A percentile compares a stretch with the other conserved stretches of the same genome.
Conservation (phyloP, 2,329 filamentous ascomycete species). For the Bertia moriformis region DNA sequence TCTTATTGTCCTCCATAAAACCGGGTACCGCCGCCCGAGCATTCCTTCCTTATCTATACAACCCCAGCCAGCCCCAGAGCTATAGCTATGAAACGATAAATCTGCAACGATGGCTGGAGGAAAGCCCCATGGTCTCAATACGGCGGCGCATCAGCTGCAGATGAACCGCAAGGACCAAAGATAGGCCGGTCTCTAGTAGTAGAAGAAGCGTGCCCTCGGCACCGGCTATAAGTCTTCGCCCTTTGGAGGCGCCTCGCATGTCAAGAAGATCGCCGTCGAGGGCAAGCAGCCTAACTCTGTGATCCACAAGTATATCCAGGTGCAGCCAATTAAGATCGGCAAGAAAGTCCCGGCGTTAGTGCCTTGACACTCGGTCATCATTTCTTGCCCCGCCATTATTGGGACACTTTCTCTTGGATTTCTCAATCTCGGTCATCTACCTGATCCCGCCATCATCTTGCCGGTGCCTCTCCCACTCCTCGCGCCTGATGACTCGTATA, state of each 20-base stretch:
- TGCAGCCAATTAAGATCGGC: conserved; percentile 99
- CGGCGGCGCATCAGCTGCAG: conserved; percentile 96
- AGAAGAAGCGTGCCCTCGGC: conserved; percentile 99
- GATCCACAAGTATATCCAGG: conserved; percentile 98
- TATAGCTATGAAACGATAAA: too few species aligned
- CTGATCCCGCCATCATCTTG: too few species aligned
- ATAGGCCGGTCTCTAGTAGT: conserved; percentile 95
- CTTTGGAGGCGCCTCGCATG: conserved; percentile 98
- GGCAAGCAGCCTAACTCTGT: conserved; percentile 99
- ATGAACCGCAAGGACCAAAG: conserved; percentile 93
- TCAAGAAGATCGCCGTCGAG: conserved; percentile 99
- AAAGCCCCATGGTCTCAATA: conserved; percentile 98
- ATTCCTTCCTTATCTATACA: too few species aligned
- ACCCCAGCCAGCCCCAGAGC: too few species aligned
- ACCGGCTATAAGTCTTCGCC: conserved; percentile 99
- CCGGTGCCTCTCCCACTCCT: too few species aligned
- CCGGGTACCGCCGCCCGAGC: too few species aligned
- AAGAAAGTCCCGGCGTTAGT: conserved; percentile 99
- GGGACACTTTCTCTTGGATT: too few species aligned
- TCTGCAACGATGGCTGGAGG: too few species aligned
- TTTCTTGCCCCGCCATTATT: background rate
- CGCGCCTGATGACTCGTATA: too few species aligned
- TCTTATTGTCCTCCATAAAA: too few species aligned
- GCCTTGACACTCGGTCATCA: conserved; percentile 51
- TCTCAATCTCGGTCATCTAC: too few species aligned